These are phyloP conservation scores for Alternaria viburni DNA, from an alignment of 2,329 filamentous ascomycete species.

Conservation along the genomic window DNA sequence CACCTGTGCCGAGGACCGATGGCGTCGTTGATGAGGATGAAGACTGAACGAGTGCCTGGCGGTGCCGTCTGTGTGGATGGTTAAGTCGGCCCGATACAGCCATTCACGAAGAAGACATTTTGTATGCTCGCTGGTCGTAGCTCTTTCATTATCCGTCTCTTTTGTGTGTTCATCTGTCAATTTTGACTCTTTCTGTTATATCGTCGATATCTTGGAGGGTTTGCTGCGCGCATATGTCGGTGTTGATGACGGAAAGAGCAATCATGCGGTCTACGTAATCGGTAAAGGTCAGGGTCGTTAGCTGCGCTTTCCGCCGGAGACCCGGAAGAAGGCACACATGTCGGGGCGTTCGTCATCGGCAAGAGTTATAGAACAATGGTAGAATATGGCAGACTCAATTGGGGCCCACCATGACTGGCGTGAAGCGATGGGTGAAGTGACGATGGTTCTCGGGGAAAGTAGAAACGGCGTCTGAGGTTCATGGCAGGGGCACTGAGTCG, in stretches of 20 bases:
- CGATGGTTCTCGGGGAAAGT: background rate
- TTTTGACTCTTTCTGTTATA: background rate
- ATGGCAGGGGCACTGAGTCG: constrained; percentile 1
- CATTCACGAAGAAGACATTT: background rate
- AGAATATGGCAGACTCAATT: background rate
- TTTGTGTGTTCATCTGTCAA: background rate
- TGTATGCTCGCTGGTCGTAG: background rate
- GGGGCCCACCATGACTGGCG: background rate
- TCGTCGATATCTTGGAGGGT: background rate
- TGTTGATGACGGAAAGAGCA: background rate
- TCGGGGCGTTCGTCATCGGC: background rate
- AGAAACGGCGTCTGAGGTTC: background rate
- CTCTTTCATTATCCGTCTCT: background rate
- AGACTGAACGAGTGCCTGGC: background rate
- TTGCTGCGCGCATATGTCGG: background rate
- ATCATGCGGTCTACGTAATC: background rate
- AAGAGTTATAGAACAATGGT: background rate
- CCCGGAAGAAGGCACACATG: background rate
- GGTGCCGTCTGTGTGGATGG: background rate
- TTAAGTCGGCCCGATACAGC: background rate
- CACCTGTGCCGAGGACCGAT: background rate
- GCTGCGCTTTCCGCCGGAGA: background rate
- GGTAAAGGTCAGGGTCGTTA: background rate
- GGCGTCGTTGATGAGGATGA: background rate
- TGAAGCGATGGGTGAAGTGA: background rate